phyloP scores from a whole-genome alignment of 2,329 filamentous ascomycete genomes.

The Fusarium sp. region DNA sequence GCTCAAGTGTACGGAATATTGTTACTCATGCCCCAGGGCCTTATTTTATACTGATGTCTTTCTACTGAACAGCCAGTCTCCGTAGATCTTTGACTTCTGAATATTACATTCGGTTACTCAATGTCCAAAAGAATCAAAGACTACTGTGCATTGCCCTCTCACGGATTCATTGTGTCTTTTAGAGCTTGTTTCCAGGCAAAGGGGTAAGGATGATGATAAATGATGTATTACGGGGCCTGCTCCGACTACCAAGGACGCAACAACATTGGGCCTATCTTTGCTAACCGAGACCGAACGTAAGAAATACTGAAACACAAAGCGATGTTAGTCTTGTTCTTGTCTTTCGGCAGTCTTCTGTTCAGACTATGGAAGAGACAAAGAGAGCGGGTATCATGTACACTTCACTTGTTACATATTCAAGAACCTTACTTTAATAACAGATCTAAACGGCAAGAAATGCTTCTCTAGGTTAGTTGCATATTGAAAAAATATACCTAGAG shows the following conservation, averaged over 20 bases:
- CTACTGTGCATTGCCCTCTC: not conserved
- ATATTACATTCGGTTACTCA: not conserved
- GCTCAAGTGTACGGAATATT: not conserved
- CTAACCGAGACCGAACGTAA: rapidly evolving
- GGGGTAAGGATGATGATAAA: not conserved
- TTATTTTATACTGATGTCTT: not conserved
- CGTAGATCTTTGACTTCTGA: not conserved
- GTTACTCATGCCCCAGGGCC: not conserved
- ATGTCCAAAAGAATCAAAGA: too few relatives aligned
- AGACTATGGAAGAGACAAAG: not conserved
- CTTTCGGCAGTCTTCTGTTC: not conserved
- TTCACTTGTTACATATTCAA: not conserved
- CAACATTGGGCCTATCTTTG: rapidly evolving
- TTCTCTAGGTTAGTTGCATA: too few relatives aligned
- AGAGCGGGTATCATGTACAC: not conserved
- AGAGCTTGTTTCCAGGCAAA: not conserved
- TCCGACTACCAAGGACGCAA: rapidly evolving
- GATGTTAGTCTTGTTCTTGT: not conserved
- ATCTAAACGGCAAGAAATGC: too few relatives aligned
- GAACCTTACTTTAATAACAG: not conserved
- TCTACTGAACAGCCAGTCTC: not conserved
- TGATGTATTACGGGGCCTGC: rapidly evolving
- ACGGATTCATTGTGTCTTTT: not conserved
- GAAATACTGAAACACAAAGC: rapidly evolving
- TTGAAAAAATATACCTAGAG: too few relatives aligned